Percentiles rank a stretch among this genome's conserved stretches.
Evolutionary conservation across 805 yeast genomes (phyloP).

Genomic region (Monosporozyma aerobia): DNA sequence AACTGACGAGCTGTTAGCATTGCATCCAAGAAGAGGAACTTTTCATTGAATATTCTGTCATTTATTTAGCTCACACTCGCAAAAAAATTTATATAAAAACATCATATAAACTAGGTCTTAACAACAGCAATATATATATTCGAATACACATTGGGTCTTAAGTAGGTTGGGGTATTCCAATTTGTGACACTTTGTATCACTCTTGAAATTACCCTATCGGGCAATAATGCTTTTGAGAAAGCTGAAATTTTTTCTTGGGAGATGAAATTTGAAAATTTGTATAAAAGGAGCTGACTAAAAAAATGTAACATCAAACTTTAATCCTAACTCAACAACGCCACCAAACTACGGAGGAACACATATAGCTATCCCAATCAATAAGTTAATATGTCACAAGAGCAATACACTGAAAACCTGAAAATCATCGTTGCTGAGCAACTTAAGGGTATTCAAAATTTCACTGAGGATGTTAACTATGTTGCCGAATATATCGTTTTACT

Average conservation of each 20-base stretch:
- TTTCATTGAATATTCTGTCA: slow-evolving; percentile 4
- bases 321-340: neutral
- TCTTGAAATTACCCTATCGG: neutral
- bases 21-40: slow-evolving; percentile 14
- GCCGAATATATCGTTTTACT: slow-evolving; percentile 69
- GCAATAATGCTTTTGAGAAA: neutral
- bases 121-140: neutral
- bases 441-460: slow-evolving; percentile 32
- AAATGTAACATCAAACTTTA: neutral
- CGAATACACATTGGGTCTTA: neutral
- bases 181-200: neutral
- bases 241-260: neutral
- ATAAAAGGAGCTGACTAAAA: neutral
- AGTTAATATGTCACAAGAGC: slow-evolving; percentile 22
- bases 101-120: neutral
- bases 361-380: neutral
- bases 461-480: slow-evolving; percentile 49
- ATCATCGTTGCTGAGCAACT: slow-evolving; percentile 35
- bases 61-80: neutral
- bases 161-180: neutral
- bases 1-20: slow-evolving; percentile 10
- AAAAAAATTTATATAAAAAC: neutral
- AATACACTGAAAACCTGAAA: slow-evolving; percentile 33
- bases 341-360: neutral
- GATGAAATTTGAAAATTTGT: neutral